These are phyloP conservation scores for Elongisporangium senticosum DNA, from an alignment of 352 stramenopile species.

Conservation along the genomic window DNA sequence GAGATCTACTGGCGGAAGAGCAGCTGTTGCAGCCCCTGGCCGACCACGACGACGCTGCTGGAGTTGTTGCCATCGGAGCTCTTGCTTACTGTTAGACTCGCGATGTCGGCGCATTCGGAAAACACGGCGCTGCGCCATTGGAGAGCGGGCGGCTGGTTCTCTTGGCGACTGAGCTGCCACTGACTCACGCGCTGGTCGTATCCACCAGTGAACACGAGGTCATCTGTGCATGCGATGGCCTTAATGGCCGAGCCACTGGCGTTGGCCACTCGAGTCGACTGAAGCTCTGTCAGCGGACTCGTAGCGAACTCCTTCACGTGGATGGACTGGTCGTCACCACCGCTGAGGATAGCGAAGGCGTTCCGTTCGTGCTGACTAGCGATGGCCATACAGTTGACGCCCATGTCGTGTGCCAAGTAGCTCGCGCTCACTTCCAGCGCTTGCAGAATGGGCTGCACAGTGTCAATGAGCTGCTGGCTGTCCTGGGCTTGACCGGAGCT, in stretches of 20 bases:
- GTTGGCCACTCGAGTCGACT: constrained; percentile 29
- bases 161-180: constrained; percentile 28
- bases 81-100: constrained; percentile 33
- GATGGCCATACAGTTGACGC: constrained; percentile 59
- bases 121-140: constrained; percentile 58
- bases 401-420: constrained; percentile 84
- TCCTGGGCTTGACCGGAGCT: constrained; percentile 4
- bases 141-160: constrained; percentile 11
- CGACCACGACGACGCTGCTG: constrained; percentile 51
- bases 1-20: constrained; percentile 18
- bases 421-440: constrained; percentile 30
- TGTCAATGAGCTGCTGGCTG: constrained; percentile 3
- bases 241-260: constrained; percentile 83
- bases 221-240: constrained; percentile 32
- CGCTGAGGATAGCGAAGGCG: constrained; percentile 62
- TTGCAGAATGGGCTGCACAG: constrained; percentile 11
- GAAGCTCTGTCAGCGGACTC: background rate
- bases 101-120: constrained; percentile 80
- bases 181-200: constrained; percentile 85
- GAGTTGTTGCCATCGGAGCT: background rate
- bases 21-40: constrained; percentile 71
- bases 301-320: constrained; percentile 27
- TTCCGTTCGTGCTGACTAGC: constrained; percentile 15
- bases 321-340: constrained; percentile 79
- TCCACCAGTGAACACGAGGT: constrained; percentile 54